Evolutionary conservation across 2,329 filamentous ascomycete genomes (phyloP).

Genomic region (Pseudogymnoascus sp.): DNA sequence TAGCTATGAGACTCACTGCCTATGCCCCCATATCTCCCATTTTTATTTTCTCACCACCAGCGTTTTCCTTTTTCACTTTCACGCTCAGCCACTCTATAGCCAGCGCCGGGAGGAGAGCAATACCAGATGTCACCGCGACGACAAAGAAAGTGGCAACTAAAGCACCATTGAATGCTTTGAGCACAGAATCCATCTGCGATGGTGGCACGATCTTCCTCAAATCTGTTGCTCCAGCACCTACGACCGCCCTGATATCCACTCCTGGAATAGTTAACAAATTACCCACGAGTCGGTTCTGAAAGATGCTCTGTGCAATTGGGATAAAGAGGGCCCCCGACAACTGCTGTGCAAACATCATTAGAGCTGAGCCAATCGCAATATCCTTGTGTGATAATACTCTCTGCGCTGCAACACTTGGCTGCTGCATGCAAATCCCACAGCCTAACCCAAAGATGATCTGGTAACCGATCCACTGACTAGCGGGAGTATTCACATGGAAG

Average conservation of each 20-base stretch:
- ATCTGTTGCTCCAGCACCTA: conserved; percentile 36
- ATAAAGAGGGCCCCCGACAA: conserved; percentile 59
- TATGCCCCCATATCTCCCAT: background rate
- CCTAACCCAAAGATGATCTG: conserved; percentile 14
- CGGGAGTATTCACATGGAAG: conserved; percentile 26
- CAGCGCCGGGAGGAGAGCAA: background rate
- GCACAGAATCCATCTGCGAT: background rate
- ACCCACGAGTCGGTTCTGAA: conserved; percentile 31
- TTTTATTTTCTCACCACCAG: background rate
- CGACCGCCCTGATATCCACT: conserved; percentile 27
- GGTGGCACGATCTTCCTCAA: conserved; percentile 25
- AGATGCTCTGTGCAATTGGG: conserved; percentile 57
- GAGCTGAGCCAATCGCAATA: conserved; percentile 43
- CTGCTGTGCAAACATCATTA: conserved; percentile 53
- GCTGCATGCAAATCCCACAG: conserved; percentile 18
- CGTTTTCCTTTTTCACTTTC: background rate
- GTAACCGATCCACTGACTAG: conserved; percentile 29
- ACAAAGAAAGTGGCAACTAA: background rate
- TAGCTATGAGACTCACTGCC: background rate
- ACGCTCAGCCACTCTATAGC: background rate
- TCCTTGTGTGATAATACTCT: conserved; percentile 41
- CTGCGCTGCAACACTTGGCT: conserved; percentile 33
- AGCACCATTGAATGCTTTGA: background rate
- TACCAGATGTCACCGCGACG: background rate
- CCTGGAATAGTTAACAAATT: conserved; percentile 25